Evolutionary conservation across 1,284 basidiomycete genomes (phyloP).

Genomic region (Anthracocystis walkeri): DNA sequence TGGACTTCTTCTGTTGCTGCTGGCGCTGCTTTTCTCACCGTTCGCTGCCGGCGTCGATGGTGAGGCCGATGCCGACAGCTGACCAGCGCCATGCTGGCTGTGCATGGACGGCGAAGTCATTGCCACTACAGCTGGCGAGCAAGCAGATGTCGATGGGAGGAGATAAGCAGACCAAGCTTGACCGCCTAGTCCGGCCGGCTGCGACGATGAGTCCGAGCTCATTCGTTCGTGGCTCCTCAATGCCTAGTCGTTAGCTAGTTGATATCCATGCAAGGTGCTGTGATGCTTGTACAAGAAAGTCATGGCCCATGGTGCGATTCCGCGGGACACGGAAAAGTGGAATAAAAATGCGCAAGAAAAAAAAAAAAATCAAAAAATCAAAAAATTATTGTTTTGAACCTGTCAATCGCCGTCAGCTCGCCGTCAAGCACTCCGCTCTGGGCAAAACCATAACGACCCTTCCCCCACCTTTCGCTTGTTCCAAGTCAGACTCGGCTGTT

Average conservation of each 20-base stretch:
- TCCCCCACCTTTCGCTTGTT: constrained; percentile 1
- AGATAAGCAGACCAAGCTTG: constrained; percentile 17
- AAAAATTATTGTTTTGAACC: too few relatives aligned
- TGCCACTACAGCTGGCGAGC: not conserved
- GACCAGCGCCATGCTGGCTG: not conserved
- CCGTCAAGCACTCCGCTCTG: too few relatives aligned
- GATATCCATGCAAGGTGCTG: not conserved
- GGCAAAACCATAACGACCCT: not conserved
- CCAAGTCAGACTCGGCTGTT: not conserved
- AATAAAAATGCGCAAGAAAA: too few relatives aligned
- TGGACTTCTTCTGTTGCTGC: constrained; percentile 1
- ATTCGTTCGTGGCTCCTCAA: constrained; percentile 3
- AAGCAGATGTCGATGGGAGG: not conserved
- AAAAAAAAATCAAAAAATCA: not conserved
- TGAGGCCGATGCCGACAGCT: constrained; percentile 8
- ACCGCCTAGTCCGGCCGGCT: not conserved
- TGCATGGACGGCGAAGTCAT: not conserved
- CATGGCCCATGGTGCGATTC: not conserved
- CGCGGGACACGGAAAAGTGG: not conserved
- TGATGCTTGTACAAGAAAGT: not conserved
- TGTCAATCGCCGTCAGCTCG: not conserved
- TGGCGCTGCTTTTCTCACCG: not conserved
- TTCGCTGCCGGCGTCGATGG: not conserved
- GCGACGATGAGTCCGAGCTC: constrained; percentile 5
- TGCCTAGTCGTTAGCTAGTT: not conserved